phyloP scores from a whole-genome alignment of 2,329 filamentous ascomycete genomes.

The Sporothrix humicola region DNA sequence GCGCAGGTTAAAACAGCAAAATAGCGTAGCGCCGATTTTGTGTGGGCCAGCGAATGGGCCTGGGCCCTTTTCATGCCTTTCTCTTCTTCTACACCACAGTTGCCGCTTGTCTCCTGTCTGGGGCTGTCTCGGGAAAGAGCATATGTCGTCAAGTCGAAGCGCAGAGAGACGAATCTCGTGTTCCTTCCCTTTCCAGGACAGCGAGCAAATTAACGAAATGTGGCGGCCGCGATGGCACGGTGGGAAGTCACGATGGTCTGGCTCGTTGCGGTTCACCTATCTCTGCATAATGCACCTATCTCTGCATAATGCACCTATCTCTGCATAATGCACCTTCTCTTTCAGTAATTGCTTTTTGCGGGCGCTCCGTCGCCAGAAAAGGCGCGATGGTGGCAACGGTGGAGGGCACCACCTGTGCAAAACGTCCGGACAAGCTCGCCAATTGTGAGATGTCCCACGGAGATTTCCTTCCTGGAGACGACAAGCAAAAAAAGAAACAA shows the following conservation, averaged over 20 bases:
- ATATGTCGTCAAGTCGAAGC: not conserved
- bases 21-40: slow-evolving; percentile 1
- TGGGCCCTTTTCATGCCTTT: slow-evolving; percentile 3
- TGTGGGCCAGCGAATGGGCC: not conserved
- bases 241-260: slow-evolving; percentile 1
- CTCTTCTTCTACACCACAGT: not conserved
- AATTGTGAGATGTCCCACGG: not conserved
- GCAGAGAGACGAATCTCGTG: not conserved
- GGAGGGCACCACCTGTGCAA: slow-evolving; percentile 1
- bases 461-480: not conserved
- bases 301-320: not conserved
- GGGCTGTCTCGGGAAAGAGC: not conserved
- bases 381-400: not conserved
- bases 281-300: not conserved
- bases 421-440: not conserved
- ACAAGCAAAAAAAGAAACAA: not conserved
- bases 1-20: slow-evolving; percentile 9
- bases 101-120: not conserved
- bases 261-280: not conserved
- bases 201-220: slow-evolving; percentile 15
- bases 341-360: not conserved
- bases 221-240: not conserved
- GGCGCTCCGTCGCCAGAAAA: not conserved
- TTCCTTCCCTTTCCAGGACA: not conserved
- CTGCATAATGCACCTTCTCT: not conserved